Conservation (phyloP, 1,284 basidiomycete genomes). For the Neotropicomus parvogracilis region DNA sequence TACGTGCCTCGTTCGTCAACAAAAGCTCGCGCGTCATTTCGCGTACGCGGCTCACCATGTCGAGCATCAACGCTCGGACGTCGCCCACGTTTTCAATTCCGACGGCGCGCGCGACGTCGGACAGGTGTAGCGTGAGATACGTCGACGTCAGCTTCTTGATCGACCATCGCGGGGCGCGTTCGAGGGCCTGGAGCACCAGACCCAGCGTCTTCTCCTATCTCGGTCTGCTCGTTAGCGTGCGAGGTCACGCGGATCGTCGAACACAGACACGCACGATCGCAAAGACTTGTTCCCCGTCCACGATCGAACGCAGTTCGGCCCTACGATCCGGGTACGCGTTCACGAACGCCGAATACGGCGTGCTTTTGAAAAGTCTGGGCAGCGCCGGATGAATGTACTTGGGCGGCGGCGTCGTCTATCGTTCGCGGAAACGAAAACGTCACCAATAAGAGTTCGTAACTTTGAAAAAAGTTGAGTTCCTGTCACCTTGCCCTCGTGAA, state of each 20-base stretch:
- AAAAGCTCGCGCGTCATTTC: too few species aligned
- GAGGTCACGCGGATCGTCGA: background rate
- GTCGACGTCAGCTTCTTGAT: slow-evolving; percentile 75
- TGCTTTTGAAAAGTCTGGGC: slow-evolving; percentile 55
- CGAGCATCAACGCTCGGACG: slow-evolving; percentile 57
- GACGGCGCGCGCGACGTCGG: slow-evolving; percentile 63
- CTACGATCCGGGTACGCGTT: slow-evolving; percentile 58
- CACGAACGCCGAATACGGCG: slow-evolving; percentile 59
- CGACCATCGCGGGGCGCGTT: slow-evolving; percentile 66
- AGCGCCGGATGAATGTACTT: slow-evolving; percentile 64
- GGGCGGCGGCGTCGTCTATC: slow-evolving; percentile 53
- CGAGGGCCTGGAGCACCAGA: slow-evolving; percentile 61
- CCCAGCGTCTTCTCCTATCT: slow-evolving; percentile 69
- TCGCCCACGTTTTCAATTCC: slow-evolving; percentile 53
- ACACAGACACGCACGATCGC: slow-evolving; percentile 38
- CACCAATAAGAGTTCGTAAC: background rate
- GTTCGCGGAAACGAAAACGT: slow-evolving; percentile 3
- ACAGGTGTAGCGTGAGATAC: slow-evolving; percentile 69
- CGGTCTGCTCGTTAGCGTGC: slow-evolving; percentile 15
- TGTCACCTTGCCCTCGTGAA: slow-evolving; percentile 69
- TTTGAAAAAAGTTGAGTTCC: slow-evolving; percentile 5
- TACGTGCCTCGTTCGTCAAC: slow-evolving; percentile 27
- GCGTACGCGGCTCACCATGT: slow-evolving; percentile 72
- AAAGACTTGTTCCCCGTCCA: slow-evolving; percentile 56
- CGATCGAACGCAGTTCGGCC: slow-evolving; percentile 40